phyloP scores from a whole-genome alignment of 2,329 filamentous ascomycete genomes.

The Colletotrichum musae region DNA sequence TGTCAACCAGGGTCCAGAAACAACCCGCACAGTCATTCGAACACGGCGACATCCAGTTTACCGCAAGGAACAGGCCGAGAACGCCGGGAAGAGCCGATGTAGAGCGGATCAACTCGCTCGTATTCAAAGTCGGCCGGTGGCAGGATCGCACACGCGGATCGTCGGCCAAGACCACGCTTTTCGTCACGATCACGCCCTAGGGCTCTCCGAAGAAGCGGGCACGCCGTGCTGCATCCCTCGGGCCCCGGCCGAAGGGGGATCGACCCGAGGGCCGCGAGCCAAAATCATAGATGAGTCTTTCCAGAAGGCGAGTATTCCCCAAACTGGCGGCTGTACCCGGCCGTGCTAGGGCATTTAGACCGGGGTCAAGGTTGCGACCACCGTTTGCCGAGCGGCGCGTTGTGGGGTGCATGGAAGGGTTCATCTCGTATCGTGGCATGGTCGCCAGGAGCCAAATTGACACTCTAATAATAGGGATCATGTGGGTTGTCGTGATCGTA shows the following conservation, averaged over 20 bases:
- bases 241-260: too few species aligned
- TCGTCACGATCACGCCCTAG: neutral
- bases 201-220: neutral
- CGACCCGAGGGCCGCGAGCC: neutral
- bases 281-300: neutral
- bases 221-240: neutral
- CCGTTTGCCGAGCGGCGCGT: slow-evolving; percentile 19
- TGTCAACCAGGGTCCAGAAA: neutral
- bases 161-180: too few species aligned
- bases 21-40: neutral
- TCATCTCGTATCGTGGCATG: slow-evolving; percentile 30
- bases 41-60: slow-evolving; percentile 21
- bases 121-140: neutral
- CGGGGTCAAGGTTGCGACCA: slow-evolving; percentile 7
- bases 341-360: neutral
- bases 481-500: neutral
- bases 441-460: slow-evolving; percentile 10
- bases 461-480: slow-evolving; percentile 24
- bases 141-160: too few species aligned
- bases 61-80: neutral
- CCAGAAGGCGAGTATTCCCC: neutral
- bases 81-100: neutral
- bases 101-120: neutral
- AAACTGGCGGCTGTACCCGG: neutral
- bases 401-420: slow-evolving; percentile 22